Evolutionary conservation across 371 early-diverging fungal species (phyloP).

Genomic region (Rhizopus arrhizus): DNA sequence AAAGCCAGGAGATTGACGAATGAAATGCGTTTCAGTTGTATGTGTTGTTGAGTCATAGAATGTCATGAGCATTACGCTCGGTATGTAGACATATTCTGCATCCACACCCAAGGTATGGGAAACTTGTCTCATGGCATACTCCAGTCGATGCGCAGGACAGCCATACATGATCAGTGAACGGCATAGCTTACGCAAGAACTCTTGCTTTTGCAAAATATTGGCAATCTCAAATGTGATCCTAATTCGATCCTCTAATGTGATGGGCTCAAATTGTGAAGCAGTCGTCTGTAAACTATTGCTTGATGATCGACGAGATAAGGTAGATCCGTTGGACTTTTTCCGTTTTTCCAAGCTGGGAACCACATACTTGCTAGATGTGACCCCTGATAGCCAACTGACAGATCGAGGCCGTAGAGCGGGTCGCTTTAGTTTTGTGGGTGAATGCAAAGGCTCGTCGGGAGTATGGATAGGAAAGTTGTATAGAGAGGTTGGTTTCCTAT

Average conservation of each 20-base stretch:
- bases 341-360: slow-evolving; percentile 48
- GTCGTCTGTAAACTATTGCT: slow-evolving; percentile 49
- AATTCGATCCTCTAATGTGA: slow-evolving; percentile 57
- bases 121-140: slow-evolving; percentile 53
- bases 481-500: slow-evolving; percentile 7
- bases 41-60: slow-evolving; percentile 74
- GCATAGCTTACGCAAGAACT: slow-evolving; percentile 56
- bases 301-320: slow-evolving; percentile 38
- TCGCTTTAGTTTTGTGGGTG: slow-evolving; percentile 19
- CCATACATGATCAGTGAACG: slow-evolving; percentile 61
- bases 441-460: not conserved
- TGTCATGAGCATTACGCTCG: slow-evolving; percentile 71
- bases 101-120: slow-evolving; percentile 63
- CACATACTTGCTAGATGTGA: slow-evolving; percentile 39
- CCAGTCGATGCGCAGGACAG: slow-evolving; percentile 64
- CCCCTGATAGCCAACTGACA: slow-evolving; percentile 41
- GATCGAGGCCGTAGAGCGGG: slow-evolving; percentile 41
- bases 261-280: slow-evolving; percentile 52
- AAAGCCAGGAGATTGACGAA: slow-evolving; percentile 61
- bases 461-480: slow-evolving; percentile 13
- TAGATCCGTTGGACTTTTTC: slow-evolving; percentile 25
- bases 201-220: slow-evolving; percentile 62
- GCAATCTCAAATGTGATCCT: slow-evolving; percentile 63
- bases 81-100: slow-evolving; percentile 68
- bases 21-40: slow-evolving; percentile 75